phyloP scores from a whole-genome alignment of 2,329 filamentous ascomycete genomes.

The Phoma sp. region DNA sequence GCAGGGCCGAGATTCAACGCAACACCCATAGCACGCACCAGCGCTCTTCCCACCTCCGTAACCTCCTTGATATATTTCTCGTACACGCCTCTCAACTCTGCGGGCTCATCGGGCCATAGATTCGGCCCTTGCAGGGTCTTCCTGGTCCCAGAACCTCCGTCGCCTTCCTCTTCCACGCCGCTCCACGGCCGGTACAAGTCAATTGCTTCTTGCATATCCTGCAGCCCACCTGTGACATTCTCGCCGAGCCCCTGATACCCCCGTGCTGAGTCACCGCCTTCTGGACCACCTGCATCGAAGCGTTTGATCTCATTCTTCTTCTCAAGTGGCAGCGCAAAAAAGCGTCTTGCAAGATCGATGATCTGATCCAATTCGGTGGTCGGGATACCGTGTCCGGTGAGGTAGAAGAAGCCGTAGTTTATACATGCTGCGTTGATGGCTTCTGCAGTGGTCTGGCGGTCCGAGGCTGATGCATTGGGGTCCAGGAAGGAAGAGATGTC shows the following conservation, averaged over 20 bases:
- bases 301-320: slow-evolving; percentile 46
- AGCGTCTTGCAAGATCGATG: slow-evolving; percentile 40
- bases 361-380: slow-evolving; percentile 29
- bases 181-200: slow-evolving; percentile 49
- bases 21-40: slow-evolving; percentile 49
- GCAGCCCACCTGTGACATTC: slow-evolving; percentile 43
- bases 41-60: slow-evolving; percentile 38
- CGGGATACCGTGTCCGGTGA: slow-evolving; percentile 51
- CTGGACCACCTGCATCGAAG: slow-evolving; percentile 37
- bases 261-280: slow-evolving; percentile 46
- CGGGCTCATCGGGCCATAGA: slow-evolving; percentile 49
- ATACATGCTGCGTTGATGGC: slow-evolving; percentile 47
- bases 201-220: slow-evolving; percentile 50
- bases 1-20: slow-evolving; percentile 39
- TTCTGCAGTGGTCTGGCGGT: slow-evolving; percentile 31
- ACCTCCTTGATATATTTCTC: slow-evolving; percentile 39
- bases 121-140: slow-evolving; percentile 51
- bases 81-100: slow-evolving; percentile 39
- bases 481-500: slow-evolving; percentile 50
- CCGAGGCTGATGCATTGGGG: slow-evolving; percentile 10
- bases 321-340: slow-evolving; percentile 38
- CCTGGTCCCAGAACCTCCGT: slow-evolving; percentile 25
- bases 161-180: slow-evolving; percentile 16
- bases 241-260: slow-evolving; percentile 49
- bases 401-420: slow-evolving; percentile 53